phyloP scores from a whole-genome alignment of 176 grass and related monocot genomes.

The Musa acuminata region DNA sequence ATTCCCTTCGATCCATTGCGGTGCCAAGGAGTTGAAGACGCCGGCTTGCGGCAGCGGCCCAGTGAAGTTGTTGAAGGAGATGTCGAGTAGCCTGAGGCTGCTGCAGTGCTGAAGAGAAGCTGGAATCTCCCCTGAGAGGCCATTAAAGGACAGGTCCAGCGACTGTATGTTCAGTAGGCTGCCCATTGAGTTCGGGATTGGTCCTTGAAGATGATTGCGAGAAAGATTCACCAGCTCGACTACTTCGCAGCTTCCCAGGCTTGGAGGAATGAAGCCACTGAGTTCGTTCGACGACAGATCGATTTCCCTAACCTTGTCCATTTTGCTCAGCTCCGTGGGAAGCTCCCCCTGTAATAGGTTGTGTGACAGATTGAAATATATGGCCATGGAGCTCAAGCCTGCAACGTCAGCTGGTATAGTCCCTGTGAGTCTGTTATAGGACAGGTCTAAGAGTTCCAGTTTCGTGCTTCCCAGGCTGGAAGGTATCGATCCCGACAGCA shows the following conservation, averaged over 20 bases:
- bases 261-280: conserved; percentile 11
- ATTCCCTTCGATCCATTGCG: conserved; percentile 11
- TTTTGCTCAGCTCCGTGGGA: conserved; percentile 11
- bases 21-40: conserved; percentile 1
- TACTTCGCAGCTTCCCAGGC: conserved; percentile 9
- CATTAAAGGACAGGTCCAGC: conserved; percentile 13
- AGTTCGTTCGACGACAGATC: conserved; percentile 19
- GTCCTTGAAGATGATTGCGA: conserved; percentile 18
- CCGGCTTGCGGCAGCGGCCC: conserved; percentile 1
- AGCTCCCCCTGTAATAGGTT: conserved; percentile 11
- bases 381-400: conserved; percentile 13
- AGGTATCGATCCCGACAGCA: conserved; percentile 19
- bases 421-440: conserved; percentile 9
- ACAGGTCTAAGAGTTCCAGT: conserved; percentile 11
- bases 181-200: conserved; percentile 17
- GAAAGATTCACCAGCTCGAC: conserved; percentile 17
- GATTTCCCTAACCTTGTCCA: conserved; percentile 14
- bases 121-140: conserved; percentile 19
- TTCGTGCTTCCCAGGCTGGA: background rate
- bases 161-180: conserved; percentile 3
- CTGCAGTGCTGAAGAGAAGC: conserved; percentile 5
- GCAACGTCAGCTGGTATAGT: conserved; percentile 21
- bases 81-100: conserved; percentile 6
- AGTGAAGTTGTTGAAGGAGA: conserved; percentile 13
- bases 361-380: conserved; percentile 27